phyloP scores from a whole-genome alignment of 192 early-diverging fungal species.

The Spizellomyces sp. region DNA sequence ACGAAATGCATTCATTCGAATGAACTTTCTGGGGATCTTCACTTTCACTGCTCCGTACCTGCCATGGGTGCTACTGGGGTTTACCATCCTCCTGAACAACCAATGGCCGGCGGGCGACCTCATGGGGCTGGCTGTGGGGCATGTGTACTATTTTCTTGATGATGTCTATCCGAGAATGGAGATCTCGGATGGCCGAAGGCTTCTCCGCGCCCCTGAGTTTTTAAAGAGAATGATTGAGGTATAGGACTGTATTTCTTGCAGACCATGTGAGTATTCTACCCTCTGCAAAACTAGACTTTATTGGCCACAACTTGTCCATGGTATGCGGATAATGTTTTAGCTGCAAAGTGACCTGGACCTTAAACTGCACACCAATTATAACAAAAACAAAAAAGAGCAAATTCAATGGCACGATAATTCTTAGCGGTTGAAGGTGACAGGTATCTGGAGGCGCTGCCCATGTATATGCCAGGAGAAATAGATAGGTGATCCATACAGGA shows the following conservation, averaged over 20 bases:
- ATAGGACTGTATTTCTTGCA: neutral
- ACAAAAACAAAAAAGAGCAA: no score
- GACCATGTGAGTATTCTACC: no score
- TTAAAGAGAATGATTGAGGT: constrained; percentile 2
- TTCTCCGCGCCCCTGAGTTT: constrained; percentile 17
- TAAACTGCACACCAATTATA: no score
- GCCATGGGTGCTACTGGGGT: constrained; percentile 87
- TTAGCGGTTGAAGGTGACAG: no score
- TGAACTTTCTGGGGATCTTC: constrained; percentile 92
- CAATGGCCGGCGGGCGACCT: constrained; percentile 79
- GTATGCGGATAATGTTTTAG: no score
- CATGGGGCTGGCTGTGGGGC: constrained; percentile 84
- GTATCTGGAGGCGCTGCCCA: no score
- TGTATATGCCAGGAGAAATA: no score
- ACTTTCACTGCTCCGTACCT: constrained; percentile 89
- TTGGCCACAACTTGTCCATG: no score
- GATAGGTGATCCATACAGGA: no score
- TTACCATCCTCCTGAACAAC: constrained; percentile 78
- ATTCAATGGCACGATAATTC: no score
- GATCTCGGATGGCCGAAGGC: neutral
- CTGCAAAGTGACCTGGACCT: no score
- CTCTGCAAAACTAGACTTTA: no score
- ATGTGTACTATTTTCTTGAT: constrained; percentile 93
- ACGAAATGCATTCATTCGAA: constrained; percentile 83
- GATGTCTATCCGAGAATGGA: constrained; percentile 83